These are phyloP conservation scores for Gnetum montanum DNA, from an alignment of 75 land plant genomes.

Conservation along the genomic window DNA sequence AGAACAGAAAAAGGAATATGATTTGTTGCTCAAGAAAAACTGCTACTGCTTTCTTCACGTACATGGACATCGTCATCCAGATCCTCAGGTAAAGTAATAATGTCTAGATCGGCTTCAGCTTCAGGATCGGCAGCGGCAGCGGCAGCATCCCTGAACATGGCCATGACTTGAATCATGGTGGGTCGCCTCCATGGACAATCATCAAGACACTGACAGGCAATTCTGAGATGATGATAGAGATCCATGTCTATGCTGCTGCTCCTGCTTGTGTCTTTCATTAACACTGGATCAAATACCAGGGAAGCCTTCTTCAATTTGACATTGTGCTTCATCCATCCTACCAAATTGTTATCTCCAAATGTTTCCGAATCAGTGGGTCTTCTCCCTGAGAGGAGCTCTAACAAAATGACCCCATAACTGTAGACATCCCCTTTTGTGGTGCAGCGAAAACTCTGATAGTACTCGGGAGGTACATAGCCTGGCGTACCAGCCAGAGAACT, in stretches of 20 bases:
- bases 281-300: slow-evolving; percentile 43
- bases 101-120: slow-evolving; percentile 16
- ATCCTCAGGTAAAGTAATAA: slow-evolving; percentile 6
- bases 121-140: slow-evolving; percentile 16
- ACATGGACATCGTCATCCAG: background rate
- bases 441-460: slow-evolving; percentile 78
- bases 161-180: slow-evolving; percentile 84
- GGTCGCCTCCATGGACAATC: slow-evolving; percentile 55
- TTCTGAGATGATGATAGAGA: slow-evolving; percentile 41
- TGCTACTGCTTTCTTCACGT: slow-evolving; percentile 5
- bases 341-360: slow-evolving; percentile 66
- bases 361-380: slow-evolving; percentile 51
- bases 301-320: slow-evolving; percentile 26
- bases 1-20: no score
- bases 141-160: slow-evolving; percentile 67
- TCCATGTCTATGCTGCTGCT: slow-evolving; percentile 40
- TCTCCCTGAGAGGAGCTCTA: slow-evolving; percentile 64
- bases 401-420: slow-evolving; percentile 61
- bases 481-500: slow-evolving; percentile 77
- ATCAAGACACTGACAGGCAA: slow-evolving; percentile 63
- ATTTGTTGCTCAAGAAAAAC: no score
- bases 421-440: slow-evolving; percentile 73
- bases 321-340: slow-evolving; percentile 68
- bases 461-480: slow-evolving; percentile 81
- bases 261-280: slow-evolving; percentile 12